phyloP scores from a whole-genome alignment of 106 monocot genomes.

The Acorus gramineus region DNA sequence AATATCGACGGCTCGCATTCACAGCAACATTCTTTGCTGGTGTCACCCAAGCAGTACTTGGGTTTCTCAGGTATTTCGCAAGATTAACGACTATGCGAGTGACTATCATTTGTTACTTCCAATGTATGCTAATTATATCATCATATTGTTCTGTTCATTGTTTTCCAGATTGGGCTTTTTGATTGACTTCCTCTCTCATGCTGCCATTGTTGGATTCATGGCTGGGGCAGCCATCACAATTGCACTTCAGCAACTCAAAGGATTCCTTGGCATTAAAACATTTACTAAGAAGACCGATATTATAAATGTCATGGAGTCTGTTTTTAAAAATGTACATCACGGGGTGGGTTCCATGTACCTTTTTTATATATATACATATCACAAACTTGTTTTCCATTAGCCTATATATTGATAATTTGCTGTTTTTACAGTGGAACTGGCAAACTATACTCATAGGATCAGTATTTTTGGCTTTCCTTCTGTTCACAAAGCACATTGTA shows the following conservation, averaged over 20 bases:
- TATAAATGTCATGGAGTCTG: slow-evolving; percentile 53
- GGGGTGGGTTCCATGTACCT: too few species aligned
- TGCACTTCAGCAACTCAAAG: slow-evolving; percentile 64
- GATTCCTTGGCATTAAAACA: slow-evolving; percentile 48
- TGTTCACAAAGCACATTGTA: slow-evolving; percentile 55
- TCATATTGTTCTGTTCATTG: neutral
- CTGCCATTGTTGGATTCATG: slow-evolving; percentile 76
- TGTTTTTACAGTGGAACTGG: slow-evolving; percentile 66
- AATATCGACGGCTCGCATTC: slow-evolving; percentile 55
- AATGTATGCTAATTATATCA: neutral
- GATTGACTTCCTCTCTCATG: slow-evolving; percentile 61
- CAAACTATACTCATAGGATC: slow-evolving; percentile 54
- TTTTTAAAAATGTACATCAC: neutral
- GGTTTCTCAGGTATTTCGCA: slow-evolving; percentile 47
- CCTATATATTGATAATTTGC: neutral
- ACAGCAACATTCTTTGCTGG: slow-evolving; percentile 97
- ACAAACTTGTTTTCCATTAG: neutral
- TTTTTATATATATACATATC: too few species aligned
- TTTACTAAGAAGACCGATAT: slow-evolving; percentile 58
- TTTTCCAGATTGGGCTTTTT: slow-evolving; percentile 52
- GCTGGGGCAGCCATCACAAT: slow-evolving; percentile 62
- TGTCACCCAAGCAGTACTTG: slow-evolving; percentile 65
- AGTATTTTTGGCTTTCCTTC: slow-evolving; percentile 47
- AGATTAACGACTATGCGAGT: too few species aligned
- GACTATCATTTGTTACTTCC: neutral